Percentiles rank a stretch among this genome's conserved stretches.
Evolutionary conservation across 352 stramenopile species (phyloP).

Genomic region (Phytophthora lateralis): DNA sequence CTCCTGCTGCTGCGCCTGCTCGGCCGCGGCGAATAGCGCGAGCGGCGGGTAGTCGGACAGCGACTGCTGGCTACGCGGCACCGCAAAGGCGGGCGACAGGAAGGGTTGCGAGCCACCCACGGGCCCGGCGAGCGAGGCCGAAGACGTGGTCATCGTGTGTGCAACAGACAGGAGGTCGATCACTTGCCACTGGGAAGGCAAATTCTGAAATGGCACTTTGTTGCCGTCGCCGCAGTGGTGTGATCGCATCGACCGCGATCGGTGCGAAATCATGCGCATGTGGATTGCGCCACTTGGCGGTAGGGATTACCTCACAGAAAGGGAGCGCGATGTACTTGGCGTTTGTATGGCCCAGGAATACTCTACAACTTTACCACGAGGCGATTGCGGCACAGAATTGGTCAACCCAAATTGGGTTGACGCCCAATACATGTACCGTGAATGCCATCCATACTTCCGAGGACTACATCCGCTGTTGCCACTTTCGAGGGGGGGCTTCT

Average conservation of each 20-base stretch:
- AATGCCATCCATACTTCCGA: too few species aligned
- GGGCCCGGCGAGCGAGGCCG: slow-evolving; percentile 20
- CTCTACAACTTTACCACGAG: neutral
- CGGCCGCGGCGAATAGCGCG: slow-evolving; percentile 29
- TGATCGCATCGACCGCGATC: slow-evolving; percentile 17
- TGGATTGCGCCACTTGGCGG: slow-evolving; percentile 34
- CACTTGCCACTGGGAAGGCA: slow-evolving; percentile 24
- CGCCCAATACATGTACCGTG: too few species aligned
- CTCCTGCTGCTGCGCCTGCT: slow-evolving; percentile 32
- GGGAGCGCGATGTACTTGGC: slow-evolving; percentile 4
- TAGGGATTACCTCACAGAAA: slow-evolving; percentile 2
- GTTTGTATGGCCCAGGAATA: slow-evolving; percentile 20
- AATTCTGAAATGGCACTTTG: slow-evolving; percentile 40
- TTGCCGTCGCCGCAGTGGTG: neutral
- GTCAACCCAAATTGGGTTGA: too few species aligned
- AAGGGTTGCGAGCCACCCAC: too few species aligned
- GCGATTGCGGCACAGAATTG: too few species aligned
- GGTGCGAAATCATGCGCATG: slow-evolving; percentile 35
- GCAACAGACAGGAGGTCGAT: neutral
- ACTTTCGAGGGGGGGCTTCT: too few species aligned
- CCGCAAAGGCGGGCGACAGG: slow-evolving; percentile 30
- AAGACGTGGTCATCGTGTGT: slow-evolving; percentile 31
- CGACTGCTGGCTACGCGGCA: slow-evolving; percentile 36
- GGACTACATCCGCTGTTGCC: too few species aligned
- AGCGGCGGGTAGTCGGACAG: slow-evolving; percentile 35